Evolutionary conservation across 192 early-diverging fungal species (phyloP).

Genomic region (Mortierella hygrophila): DNA sequence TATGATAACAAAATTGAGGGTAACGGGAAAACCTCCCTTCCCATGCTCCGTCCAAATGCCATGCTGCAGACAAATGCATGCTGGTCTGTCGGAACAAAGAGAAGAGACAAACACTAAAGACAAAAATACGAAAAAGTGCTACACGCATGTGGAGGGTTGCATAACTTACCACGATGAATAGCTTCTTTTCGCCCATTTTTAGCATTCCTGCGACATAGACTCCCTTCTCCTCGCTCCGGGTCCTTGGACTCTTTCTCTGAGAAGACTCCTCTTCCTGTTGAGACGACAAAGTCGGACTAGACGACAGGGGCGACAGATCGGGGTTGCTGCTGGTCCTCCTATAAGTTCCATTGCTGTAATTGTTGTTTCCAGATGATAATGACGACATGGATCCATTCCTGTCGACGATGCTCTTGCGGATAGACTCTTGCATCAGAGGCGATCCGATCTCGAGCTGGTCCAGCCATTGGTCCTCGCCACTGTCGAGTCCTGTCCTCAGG

Average conservation of each 20-base stretch:
- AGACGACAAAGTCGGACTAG: neutral
- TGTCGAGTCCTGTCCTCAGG: constrained; percentile 44
- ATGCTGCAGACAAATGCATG: neutral
- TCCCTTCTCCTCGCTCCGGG: constrained; percentile 44
- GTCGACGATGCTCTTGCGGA: constrained; percentile 23
- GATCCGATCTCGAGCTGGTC: constrained; percentile 41
- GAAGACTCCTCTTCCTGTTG: constrained; percentile 3
- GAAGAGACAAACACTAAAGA: neutral
- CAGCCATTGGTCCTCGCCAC: constrained; percentile 50
- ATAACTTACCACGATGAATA: constrained; percentile 54
- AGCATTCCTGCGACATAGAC: constrained; percentile 56
- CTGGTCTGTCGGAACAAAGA: neutral
- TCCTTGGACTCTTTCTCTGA: neutral
- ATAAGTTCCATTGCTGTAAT: neutral
- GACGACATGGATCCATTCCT: constrained; percentile 1
- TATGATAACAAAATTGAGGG: neutral
- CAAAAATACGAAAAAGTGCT: neutral
- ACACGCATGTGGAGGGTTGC: neutral
- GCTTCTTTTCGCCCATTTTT: constrained; percentile 58
- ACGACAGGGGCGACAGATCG: neutral
- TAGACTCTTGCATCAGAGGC: constrained; percentile 26
- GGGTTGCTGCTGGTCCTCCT: neutral
- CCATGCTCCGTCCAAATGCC: neutral
- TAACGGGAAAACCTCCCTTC: neutral
- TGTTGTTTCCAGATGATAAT: neutral